Conservation (phyloP, 495 filamentous ascomycete genomes). For the Aspergillus ostianus region DNA sequence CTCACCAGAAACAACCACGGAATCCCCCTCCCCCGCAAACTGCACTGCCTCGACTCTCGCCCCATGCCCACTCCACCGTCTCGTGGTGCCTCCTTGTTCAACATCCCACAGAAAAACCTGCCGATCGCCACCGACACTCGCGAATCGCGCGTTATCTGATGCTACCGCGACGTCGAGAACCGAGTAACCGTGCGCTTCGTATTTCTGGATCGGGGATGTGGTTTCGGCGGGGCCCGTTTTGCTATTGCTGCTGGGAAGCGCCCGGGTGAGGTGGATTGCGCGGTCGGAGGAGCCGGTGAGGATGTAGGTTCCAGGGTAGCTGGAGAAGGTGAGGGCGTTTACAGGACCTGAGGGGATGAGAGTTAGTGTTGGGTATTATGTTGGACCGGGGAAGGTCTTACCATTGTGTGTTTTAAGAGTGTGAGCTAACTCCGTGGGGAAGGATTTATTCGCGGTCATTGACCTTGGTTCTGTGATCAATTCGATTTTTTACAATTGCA, state of each 20-base stretch:
- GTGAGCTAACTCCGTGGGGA: conserved; percentile 38
- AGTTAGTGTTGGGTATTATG: no score
- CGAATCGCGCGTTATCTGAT: conserved; percentile 77
- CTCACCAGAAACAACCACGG: conserved; percentile 64
- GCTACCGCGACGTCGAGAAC: conserved; percentile 77
- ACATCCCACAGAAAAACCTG: conserved; percentile 95
- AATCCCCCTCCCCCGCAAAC: conserved; percentile 70
- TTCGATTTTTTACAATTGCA: neutral
- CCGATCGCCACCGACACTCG: conserved; percentile 81
- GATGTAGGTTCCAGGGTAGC: conserved; percentile 50
- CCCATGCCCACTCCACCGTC: conserved; percentile 72
- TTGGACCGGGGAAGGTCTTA: no score
- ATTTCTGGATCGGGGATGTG: conserved; percentile 72
- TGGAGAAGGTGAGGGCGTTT: conserved; percentile 43
- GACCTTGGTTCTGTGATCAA: neutral
- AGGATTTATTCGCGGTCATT: conserved; percentile 34
- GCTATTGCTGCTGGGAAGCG: conserved; percentile 40
- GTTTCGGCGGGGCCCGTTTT: conserved; percentile 32
- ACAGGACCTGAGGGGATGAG: conserved; percentile 29
- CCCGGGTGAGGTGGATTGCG: conserved; percentile 76
- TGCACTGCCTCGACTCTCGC: conserved; percentile 71
- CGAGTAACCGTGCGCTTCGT: conserved; percentile 85
- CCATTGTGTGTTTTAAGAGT: conserved; percentile 50
- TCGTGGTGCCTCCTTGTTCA: conserved; percentile 65
- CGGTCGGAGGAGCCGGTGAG: conserved; percentile 87